phyloP scores from a whole-genome alignment of 2,329 filamentous ascomycete genomes.

The Podosphaera xanthii region DNA sequence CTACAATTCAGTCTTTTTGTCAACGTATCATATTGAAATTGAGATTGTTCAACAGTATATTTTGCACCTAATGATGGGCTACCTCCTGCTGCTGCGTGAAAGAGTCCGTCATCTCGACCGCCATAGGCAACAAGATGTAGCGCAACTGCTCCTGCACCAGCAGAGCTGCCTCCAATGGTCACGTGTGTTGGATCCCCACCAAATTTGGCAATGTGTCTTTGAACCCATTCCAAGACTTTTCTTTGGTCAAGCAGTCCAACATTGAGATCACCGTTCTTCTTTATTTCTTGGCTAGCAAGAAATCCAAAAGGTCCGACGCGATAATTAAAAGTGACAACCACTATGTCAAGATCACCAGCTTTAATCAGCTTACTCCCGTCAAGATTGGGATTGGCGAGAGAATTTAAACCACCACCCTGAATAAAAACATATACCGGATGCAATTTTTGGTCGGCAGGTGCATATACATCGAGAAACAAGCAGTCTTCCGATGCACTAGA shows the following conservation, averaged over 20 bases:
- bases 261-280: conserved; percentile 31
- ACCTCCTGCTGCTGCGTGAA: conserved; percentile 27
- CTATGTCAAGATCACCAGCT: conserved; percentile 33
- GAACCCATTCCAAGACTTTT: conserved; percentile 46
- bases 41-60: conserved; percentile 23
- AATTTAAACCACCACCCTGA: conserved; percentile 38
- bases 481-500: conserved; percentile 36
- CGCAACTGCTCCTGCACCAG: conserved; percentile 41
- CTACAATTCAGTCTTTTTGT: conserved; percentile 22
- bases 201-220: conserved; percentile 40
- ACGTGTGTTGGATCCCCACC: conserved; percentile 47
- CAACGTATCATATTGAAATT: conserved; percentile 29
- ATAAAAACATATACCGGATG: conserved; percentile 37
- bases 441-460: conserved; percentile 26
- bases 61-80: conserved; percentile 28
- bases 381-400: conserved; percentile 25
- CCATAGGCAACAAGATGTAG: conserved; percentile 36
- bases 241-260: conserved; percentile 49
- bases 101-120: conserved; percentile 24
- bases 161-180: conserved; percentile 43
- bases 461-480: conserved; percentile 42
- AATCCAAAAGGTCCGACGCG: conserved; percentile 56
- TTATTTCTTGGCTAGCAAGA: conserved; percentile 33
- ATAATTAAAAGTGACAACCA: conserved; percentile 56
- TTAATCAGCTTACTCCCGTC: conserved; percentile 38